Base-by-base conservation (phyloP, 306 rosid species). In the Ziziphus jujuba region DNA sequence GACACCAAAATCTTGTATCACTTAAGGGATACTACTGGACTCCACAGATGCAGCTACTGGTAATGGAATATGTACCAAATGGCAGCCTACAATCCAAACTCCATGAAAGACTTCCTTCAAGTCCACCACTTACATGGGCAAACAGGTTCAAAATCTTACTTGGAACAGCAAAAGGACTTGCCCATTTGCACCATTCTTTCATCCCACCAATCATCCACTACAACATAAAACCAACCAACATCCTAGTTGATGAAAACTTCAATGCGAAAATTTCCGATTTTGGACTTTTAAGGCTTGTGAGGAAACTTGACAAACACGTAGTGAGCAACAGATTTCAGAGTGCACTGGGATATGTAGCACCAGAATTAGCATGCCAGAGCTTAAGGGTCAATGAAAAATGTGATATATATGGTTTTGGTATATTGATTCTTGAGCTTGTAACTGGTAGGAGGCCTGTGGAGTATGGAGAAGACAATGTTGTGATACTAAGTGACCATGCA, bases 361-460 rank as follows among this genome's bases (percentile, higher is more conserved):
- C 97, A 1, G 97, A 91, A 51, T 49, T 91, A 55, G 92, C 95
- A 54, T 91, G 97, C 73, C 90, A 84, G 61, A 84, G 95, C 85
- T 49, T 91, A 67, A 91, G 92, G 84, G 90, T 84, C 45, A 86
- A 86, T 34, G 95, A 87, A 72, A 91, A 91, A 75, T 91, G 95
- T 45, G 97, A 91, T 70, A 80, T 91, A 3, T 88, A 84, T 33
- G 90, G 92, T 15, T 91, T 88, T 44, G 95, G 97, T 0, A 89
- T 86, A 53, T 72, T 91, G 87, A 82, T 86, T 14, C 92, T 91
- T 4, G 95, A 91, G 83, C 40, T 91, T 4, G 95, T 88, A 65
- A 91, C 95, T 0, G 97, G 97, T 31, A 82, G 87, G 52, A 88
- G 95, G 74, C 95, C 92, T 5, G 89, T 91, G 64, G 97, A 91